phyloP scores from a whole-genome alignment of 495 filamentous ascomycete genomes.

The Corynascus novoguineensis region DNA sequence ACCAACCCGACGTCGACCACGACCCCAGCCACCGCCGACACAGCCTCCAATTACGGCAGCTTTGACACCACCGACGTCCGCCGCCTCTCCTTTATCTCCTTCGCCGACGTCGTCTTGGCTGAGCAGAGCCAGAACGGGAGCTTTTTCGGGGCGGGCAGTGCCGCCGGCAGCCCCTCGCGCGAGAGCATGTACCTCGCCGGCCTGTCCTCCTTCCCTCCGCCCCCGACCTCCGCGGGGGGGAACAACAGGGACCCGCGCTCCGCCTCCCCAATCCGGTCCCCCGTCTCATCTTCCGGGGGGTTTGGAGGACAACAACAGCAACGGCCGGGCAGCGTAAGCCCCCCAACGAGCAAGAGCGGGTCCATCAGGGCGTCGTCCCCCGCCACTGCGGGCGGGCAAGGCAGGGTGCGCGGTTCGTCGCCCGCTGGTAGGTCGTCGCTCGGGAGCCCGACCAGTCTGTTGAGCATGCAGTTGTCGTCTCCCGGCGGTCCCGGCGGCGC shows the following conservation, averaged over 20 bases:
- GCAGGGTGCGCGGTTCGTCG: neutral
- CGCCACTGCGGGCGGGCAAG: no score
- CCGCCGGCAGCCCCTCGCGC: constrained; percentile 26
- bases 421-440: constrained; percentile 45
- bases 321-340: constrained; percentile 37
- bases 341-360: constrained; percentile 61
- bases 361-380: constrained; percentile 50
- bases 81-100: constrained; percentile 85
- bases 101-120: constrained; percentile 88
- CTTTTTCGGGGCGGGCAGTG: neutral
- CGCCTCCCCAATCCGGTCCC: constrained; percentile 65
- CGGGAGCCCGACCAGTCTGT: constrained; percentile 41
- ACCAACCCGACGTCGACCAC: constrained; percentile 24
- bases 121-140: constrained; percentile 52
- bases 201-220: constrained; percentile 46
- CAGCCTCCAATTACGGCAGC: constrained; percentile 63
- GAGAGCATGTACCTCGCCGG: constrained; percentile 58
- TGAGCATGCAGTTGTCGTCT: constrained; percentile 9
- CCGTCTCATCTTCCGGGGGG: constrained; percentile 54
- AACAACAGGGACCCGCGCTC: constrained; percentile 58
- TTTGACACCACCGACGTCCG: constrained; percentile 72
- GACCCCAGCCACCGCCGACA: constrained; percentile 41
- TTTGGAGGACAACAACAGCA: constrained; percentile 44
- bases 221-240: constrained; percentile 23
- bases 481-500: constrained; percentile 1